Base-by-base conservation (phyloP, 768 basidiomycete genomes). In the Tephrocybe sp. region DNA sequence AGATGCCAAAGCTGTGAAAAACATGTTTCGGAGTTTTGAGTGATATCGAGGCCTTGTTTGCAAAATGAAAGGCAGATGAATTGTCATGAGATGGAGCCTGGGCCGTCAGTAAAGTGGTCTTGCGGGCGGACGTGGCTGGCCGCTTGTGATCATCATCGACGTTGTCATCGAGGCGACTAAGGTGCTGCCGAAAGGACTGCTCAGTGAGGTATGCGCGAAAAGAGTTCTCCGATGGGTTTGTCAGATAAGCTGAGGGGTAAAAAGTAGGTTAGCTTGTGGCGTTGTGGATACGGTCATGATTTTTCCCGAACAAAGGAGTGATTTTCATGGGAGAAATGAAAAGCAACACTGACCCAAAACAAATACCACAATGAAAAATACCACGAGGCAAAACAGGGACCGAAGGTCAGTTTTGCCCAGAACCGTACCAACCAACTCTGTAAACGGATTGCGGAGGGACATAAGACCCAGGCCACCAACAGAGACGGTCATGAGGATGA, bases 201-300 rank as follows among this genome's bases (percentile, higher is more conserved):
- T 97, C 94, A n/a, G 95, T 98, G 58, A 98, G 85, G 71, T 92
- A 95, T 16, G 92, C 78, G 44, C 95, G 85, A 70, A 99, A 98
- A 6, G 93, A 93, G 39, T 85, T 85, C 69, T 98, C 94, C 48
- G 87, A 84, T 19, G 96, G 96, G 68, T 98, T 98, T 27, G 93
- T 92, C 64, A 95, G 82, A 74, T 93, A 93, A 40, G 95, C 96
- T 98, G 73, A 2, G 24, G n/a, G n/a, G 22, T 6, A 42, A 39
- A 44, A 44, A 52, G 35, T 53, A 43, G 49, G 49, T 32, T 47
- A 59, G 49, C 47, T 30, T 47, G 42, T 51, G 47, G 50, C 49
- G 48, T 45, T 35, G 40, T 19, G 31, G 32, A n/a, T n/a, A 34
- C 16, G 15, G n/a, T n/a, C 16, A 37, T n/a, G 16, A 19, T 8